Conservation (phyloP, 768 basidiomycete species). For the Clitopilus hobsonii region DNA sequence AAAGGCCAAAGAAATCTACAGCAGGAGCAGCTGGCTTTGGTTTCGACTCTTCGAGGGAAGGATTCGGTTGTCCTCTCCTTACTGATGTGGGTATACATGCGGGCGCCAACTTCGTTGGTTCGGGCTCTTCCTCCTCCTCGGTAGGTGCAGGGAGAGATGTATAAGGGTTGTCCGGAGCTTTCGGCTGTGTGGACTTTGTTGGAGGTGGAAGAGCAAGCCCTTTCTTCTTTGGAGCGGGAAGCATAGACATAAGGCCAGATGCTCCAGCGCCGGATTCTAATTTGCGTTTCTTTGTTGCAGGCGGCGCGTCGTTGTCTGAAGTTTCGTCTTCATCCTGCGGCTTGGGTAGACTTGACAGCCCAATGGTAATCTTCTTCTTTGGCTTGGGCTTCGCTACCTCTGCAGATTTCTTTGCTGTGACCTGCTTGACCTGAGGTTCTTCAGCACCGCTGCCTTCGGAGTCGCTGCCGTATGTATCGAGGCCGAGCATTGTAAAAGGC, state of each 20-base stretch:
- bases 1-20: slow-evolving; percentile 67
- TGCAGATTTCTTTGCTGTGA: slow-evolving; percentile 10
- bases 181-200: background rate
- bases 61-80: slow-evolving; percentile 53
- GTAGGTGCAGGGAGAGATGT: background rate
- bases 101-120: background rate
- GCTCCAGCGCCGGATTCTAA: slow-evolving; percentile 50
- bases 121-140: slow-evolving; percentile 16
- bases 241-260: slow-evolving; percentile 66
- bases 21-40: slow-evolving; percentile 25
- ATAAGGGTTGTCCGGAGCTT: background rate
- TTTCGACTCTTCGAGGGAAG: slow-evolving; percentile 42
- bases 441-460: slow-evolving; percentile 42
- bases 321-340: slow-evolving; percentile 33
- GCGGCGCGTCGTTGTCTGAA: slow-evolving; percentile 33
- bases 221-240: slow-evolving; percentile 68
- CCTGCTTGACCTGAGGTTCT: slow-evolving; percentile 23
- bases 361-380: slow-evolving; percentile 62
- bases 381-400: slow-evolving; percentile 28
- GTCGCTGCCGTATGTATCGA: slow-evolving; percentile 77
- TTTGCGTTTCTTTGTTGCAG: slow-evolving; percentile 56
- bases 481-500: slow-evolving; percentile 54
- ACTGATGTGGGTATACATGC: slow-evolving; percentile 55
- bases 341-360: slow-evolving; percentile 40
- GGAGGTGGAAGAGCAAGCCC: slow-evolving; percentile 34